A percentile compares a stretch with the other conserved stretches of the same genome.
Conservation (phyloP, 768 basidiomycete genomes). For the Filobasidium wieringae region DNA sequence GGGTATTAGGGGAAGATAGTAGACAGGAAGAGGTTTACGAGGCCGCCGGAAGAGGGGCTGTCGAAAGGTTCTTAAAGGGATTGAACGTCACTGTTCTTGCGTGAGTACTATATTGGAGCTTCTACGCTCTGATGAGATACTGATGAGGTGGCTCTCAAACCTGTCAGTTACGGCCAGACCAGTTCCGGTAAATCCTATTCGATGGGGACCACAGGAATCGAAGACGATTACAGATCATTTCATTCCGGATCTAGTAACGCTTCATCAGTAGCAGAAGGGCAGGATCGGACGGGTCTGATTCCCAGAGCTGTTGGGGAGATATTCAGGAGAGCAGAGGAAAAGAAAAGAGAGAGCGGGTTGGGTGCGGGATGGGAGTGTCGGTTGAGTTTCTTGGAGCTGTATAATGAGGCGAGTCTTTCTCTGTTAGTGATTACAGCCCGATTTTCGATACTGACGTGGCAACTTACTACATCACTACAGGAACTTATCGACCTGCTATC, state of each 20-base stretch:
- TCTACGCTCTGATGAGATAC: not conserved
- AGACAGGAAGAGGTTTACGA: slow-evolving; percentile 79
- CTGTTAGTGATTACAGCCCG: not conserved
- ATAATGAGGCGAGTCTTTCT: slow-evolving; percentile 55
- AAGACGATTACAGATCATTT: slow-evolving; percentile 50
- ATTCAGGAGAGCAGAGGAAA: slow-evolving; percentile 62
- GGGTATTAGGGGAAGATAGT: slow-evolving; percentile 74
- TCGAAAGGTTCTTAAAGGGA: slow-evolving; percentile 50
- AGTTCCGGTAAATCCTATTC: slow-evolving; percentile 60
- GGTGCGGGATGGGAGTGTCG: slow-evolving; percentile 52
- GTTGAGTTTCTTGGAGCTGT: slow-evolving; percentile 87
- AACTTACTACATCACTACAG: too few relatives aligned
- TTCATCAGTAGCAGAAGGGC: too few relatives aligned
- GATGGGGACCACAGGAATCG: slow-evolving; percentile 91
- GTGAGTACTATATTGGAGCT: slow-evolving; percentile 35
- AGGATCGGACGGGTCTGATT: slow-evolving; percentile 68
- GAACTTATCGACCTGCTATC: slow-evolving; percentile 90
- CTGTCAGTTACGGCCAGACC: slow-evolving; percentile 11
- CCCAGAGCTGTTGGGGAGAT: slow-evolving; percentile 84
- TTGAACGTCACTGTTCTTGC: slow-evolving; percentile 97
- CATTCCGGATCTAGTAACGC: slow-evolving; percentile 31
- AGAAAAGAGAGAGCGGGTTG: slow-evolving; percentile 56
- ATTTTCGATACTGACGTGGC: too few relatives aligned
- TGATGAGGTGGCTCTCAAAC: not conserved
- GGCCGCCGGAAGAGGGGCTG: slow-evolving; percentile 58